Evolutionary conservation across 1,284 basidiomycete genomes (phyloP).

Genomic region (Porodaedalea pini): DNA sequence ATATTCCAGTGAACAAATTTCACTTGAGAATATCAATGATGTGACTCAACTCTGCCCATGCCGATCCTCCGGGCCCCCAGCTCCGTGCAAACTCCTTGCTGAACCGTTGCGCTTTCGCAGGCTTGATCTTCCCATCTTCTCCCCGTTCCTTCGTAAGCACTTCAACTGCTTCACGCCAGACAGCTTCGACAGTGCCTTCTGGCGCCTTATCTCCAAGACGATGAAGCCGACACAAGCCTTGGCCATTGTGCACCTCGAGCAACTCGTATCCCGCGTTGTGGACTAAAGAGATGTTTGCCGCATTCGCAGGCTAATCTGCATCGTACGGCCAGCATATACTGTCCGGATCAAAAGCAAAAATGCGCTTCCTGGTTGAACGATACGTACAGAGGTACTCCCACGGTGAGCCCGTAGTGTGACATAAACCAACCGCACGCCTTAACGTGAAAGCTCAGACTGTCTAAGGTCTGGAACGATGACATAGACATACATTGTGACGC

Average conservation of each 20-base stretch:
- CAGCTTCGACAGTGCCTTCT: slow-evolving; percentile 11
- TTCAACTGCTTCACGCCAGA: slow-evolving; percentile 3
- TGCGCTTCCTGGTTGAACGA: no score
- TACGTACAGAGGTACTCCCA: slow-evolving; percentile 21
- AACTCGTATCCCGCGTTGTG: slow-evolving; percentile 30
- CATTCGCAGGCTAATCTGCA: slow-evolving; percentile 28
- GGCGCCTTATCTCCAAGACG: slow-evolving; percentile 10
- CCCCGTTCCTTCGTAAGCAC: slow-evolving; percentile 10
- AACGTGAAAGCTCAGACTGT: no score
- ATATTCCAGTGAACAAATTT: no score
- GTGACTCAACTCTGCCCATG: slow-evolving; percentile 2
- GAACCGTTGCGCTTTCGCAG: slow-evolving; percentile 11
- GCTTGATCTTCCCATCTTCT: slow-evolving; percentile 10
- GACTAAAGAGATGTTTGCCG: slow-evolving; percentile 24
- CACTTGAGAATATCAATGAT: neutral
- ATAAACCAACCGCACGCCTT: slow-evolving; percentile 24
- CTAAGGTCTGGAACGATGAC: no score
- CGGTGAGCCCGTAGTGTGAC: slow-evolving; percentile 20
- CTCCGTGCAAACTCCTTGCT: neutral
- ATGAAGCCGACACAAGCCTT: slow-evolving; percentile 24
- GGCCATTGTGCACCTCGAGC: slow-evolving; percentile 28
- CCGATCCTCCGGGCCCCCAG: slow-evolving; percentile 3
- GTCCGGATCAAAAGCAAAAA: neutral
- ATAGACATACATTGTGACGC: slow-evolving; percentile 10
- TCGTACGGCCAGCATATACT: slow-evolving; percentile 30